These are phyloP conservation scores for Centaurea solstitialis DNA, from an alignment of 129 eudicot genomes.

Conservation along the genomic window DNA sequence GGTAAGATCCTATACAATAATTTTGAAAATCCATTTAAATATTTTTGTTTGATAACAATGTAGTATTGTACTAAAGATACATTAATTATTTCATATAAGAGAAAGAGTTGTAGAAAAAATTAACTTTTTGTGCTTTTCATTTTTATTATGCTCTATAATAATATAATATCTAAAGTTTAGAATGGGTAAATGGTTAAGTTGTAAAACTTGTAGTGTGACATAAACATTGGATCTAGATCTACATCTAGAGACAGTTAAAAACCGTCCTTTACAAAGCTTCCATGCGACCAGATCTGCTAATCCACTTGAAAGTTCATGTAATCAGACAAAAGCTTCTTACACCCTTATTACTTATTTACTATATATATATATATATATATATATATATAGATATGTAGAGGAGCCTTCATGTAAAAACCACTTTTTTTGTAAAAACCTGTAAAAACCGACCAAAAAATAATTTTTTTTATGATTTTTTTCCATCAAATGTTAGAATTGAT, in stretches of 20 bases:
- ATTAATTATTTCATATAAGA: no score
- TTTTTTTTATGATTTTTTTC: no score
- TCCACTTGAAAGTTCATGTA: constrained; percentile 33
- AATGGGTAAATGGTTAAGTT: background rate
- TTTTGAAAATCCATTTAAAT: background rate
- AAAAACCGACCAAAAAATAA: no score
- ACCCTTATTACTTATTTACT: background rate
- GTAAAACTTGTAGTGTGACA: background rate
- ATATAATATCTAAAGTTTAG: background rate
- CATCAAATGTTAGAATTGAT: no score
- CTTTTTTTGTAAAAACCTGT: no score
- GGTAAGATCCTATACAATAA: background rate
- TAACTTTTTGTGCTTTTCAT: no score
- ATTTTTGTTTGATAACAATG: no score
- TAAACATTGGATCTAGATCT: constrained; percentile 73
- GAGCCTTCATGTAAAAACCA: no score
- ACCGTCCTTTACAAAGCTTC: constrained; percentile 23
- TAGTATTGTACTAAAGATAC: no score
- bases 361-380: no score
- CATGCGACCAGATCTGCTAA: constrained; percentile 52
- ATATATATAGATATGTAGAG: no score
- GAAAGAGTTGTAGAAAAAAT: no score
- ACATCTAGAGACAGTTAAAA: constrained; percentile 33
- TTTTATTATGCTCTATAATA: background rate
- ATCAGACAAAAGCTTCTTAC: constrained; percentile 40